Base-by-base conservation (phyloP, 352 stramenopile genomes). In the Globisporangium cystogenes region DNA sequence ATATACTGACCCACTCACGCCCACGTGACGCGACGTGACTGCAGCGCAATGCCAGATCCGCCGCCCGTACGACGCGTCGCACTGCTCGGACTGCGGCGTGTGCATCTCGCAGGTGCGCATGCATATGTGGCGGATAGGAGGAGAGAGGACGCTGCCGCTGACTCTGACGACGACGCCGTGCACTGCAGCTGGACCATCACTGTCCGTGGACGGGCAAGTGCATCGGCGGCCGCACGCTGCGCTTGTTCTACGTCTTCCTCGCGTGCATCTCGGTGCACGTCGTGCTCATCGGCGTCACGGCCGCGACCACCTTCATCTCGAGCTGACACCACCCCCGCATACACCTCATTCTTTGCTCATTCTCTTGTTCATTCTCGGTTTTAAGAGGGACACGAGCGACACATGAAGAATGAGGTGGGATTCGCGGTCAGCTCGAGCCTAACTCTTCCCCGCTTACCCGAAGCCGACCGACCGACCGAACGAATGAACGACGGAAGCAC, bases 131-230 rank as follows among this genome's bases (percentile, higher is more conserved):
- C n/a, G n/a, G n/a, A n/a, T n/a, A n/a, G n/a, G n/a, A n/a, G n/a
- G n/a, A n/a, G n/a, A n/a, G n/a, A n/a, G n/a, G n/a, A n/a, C n/a
- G n/a, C n/a, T n/a, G n/a, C n/a, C n/a, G n/a, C n/a, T n/a, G n/a
- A n/a, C n/a, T n/a, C 26, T 63, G 26, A 29, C 26, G 26, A 29
- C 5, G 26, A 2, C 26, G 26, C 26, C 23, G 20, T 48, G 15
- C 11, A 18, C n/a, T 23, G n/a, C 35, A 93, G 81, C 66, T 97
- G 58, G 89, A 97, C 58, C 89, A 97, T 64, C 89, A 97, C 58
- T 97, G 89, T 57, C 89, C 89, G 23, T 97, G 88, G 85, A 97
- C 89, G 14, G 86, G 87, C 57, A 96, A 96, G 62, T 96, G 87
- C 66, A 82, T 96, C 21, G 87, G 86, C 50, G 72, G 87, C 58